Evolutionary conservation across 1,139 yeast genomes (phyloP).

Genomic region (Hansenula anomala): DNA sequence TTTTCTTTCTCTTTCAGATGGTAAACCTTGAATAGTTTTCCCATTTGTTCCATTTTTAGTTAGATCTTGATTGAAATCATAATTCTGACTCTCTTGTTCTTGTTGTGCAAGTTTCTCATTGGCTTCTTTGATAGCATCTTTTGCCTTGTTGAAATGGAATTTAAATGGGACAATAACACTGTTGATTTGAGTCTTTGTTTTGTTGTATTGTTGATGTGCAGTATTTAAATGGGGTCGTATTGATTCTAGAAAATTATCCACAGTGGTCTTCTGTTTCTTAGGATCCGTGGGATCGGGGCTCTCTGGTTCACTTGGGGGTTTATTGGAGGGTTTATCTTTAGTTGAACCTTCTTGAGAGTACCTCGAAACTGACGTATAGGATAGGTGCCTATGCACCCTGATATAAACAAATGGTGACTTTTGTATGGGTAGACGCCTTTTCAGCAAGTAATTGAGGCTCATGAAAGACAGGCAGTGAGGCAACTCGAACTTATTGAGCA

Average conservation of each 20-base stretch:
- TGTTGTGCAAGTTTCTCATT: slow-evolving; percentile 29
- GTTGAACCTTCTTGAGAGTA: no score
- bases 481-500: no score
- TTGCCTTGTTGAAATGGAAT: slow-evolving; percentile 26
- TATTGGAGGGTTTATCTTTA: no score
- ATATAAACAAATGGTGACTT: not conserved
- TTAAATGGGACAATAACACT: slow-evolving; percentile 11
- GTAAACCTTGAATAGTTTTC: slow-evolving; percentile 28
- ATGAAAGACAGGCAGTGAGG: not conserved
- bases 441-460: not conserved
- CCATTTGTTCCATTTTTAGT: slow-evolving; percentile 15
- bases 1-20: slow-evolving; percentile 37
- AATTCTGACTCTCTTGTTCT: slow-evolving; percentile 25
- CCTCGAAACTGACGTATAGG: not conserved
- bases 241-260: slow-evolving; percentile 10
- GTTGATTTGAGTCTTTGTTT: slow-evolving; percentile 9
- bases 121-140: slow-evolving; percentile 29
- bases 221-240: slow-evolving; percentile 17
- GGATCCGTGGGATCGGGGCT: no score
- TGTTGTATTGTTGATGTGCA: slow-evolving; percentile 12
- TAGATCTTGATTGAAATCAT: slow-evolving; percentile 29
- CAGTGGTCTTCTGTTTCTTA: slow-evolving; percentile 1
- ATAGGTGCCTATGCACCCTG: not conserved
- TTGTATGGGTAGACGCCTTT: not conserved
- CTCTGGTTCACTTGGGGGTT: no score